Evolutionary conservation across 805 yeast species (phyloP).

Genomic region (Teunomyces aglyptinius): DNA sequence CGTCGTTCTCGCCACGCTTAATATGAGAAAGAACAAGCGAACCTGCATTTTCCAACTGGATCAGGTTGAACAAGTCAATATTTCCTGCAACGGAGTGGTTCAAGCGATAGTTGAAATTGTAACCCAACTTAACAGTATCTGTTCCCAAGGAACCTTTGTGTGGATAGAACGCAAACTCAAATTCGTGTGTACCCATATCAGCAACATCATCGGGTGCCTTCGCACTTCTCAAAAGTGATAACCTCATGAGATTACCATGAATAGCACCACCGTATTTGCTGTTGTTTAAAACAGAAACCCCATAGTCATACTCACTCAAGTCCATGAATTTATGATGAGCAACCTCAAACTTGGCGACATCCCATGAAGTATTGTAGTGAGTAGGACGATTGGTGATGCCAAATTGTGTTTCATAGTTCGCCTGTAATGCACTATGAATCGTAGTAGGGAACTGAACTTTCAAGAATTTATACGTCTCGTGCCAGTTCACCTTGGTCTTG

Average conservation of each 20-base stretch:
- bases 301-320: conserved; percentile 80
- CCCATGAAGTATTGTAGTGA: conserved; percentile 94
- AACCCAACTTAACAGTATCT: conserved; percentile 69
- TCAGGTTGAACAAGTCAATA: conserved; percentile 9
- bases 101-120: conserved; percentile 69
- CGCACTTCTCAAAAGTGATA: conserved; percentile 84
- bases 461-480: conserved; percentile 80
- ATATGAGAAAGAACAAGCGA: conserved; percentile 70
- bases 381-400: conserved; percentile 92
- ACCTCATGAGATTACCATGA: conserved; percentile 88
- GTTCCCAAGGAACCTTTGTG: conserved; percentile 67
- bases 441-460: conserved; percentile 95
- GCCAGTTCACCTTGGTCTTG: conserved; percentile 68
- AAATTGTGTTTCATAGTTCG: conserved; percentile 90
- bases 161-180: conserved; percentile 82
- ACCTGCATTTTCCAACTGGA: conserved; percentile 42
- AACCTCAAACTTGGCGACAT: conserved; percentile 93
- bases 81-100: conserved; percentile 17
- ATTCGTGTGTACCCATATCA: conserved; percentile 85
- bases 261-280: conserved; percentile 89
- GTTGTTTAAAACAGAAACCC: conserved; percentile 81
- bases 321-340: conserved; percentile 94
- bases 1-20: conserved; percentile 87
- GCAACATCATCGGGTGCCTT: conserved; percentile 94
- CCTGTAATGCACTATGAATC: conserved; percentile 62